Conservation (phyloP, 31 red algal genomes). For the Porphyra umbilicalis region DNA sequence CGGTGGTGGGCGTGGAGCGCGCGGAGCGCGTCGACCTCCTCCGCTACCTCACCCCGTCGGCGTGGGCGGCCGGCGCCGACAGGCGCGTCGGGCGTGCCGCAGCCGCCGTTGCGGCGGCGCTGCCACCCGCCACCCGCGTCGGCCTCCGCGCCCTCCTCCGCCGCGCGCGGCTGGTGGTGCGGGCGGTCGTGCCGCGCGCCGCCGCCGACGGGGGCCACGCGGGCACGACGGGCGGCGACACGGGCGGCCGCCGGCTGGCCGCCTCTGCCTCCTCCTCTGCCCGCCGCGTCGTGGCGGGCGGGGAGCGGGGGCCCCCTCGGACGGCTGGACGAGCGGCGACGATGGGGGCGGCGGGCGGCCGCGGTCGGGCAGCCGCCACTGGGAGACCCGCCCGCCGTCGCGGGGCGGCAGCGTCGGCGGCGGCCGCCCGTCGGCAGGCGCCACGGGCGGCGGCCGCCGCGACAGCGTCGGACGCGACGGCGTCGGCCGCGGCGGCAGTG, state of each 20-base stretch:
- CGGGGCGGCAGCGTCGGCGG: background rate
- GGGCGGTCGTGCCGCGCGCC: background rate
- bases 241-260: too few relatives aligned
- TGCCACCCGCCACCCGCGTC: background rate
- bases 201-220: background rate
- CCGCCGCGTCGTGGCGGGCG: background rate
- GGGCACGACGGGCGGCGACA: too few relatives aligned
- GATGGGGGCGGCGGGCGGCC: background rate
- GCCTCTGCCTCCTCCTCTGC: background rate
- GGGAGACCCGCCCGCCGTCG: background rate
- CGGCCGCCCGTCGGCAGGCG: background rate
- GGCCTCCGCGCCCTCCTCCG: background rate
- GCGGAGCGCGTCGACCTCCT: slow-evolving; percentile 14
- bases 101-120: background rate
- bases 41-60: background rate
- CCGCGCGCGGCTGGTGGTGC: background rate
- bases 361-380: background rate
- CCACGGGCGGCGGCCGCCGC: background rate
- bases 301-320: background rate
- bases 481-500: background rate
- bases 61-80: background rate
- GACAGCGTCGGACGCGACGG: background rate
- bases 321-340: background rate
- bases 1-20: slow-evolving; percentile 33
- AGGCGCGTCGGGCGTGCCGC: background rate